Evolutionary conservation across 179 eudicot genomes (phyloP).

Genomic region (Corrigiola litoralis): DNA sequence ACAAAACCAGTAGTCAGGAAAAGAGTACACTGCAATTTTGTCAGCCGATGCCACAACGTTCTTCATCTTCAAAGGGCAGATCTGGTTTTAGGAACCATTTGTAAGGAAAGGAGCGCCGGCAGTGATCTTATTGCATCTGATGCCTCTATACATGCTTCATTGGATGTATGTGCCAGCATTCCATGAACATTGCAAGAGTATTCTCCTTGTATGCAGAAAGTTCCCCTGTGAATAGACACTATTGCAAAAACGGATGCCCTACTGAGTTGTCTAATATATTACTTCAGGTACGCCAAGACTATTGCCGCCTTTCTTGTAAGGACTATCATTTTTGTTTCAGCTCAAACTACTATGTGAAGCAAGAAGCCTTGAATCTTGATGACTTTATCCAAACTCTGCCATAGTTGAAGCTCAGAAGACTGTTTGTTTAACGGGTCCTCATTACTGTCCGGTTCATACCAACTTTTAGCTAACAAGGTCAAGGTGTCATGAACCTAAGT

Average conservation of each 20-base stretch:
- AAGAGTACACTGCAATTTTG: constrained; percentile 19
- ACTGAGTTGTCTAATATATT: neutral
- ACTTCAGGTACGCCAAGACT: neutral
- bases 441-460: neutral
- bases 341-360: too few relatives aligned
- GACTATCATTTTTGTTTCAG: neutral
- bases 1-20: constrained; percentile 25
- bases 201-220: constrained; percentile 19
- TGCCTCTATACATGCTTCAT: too few relatives aligned
- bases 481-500: too few relatives aligned
- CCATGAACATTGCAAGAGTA: constrained; percentile 4
- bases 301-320: neutral
- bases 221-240: constrained; percentile 17
- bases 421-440: neutral
- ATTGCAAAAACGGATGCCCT: neutral
- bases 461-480: neutral
- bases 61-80: constrained; percentile 25
- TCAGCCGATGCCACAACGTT: constrained; percentile 14
- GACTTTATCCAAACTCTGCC: neutral
- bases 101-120: too few relatives aligned
- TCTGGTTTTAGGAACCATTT: too few relatives aligned
- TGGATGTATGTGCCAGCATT: constrained; percentile 20
- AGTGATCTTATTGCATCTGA: too few relatives aligned
- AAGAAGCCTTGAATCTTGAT: too few relatives aligned
- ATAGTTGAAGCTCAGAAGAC: neutral